Conservation (phyloP, 176 grass and related monocot species). For the Typha latifolia region DNA sequence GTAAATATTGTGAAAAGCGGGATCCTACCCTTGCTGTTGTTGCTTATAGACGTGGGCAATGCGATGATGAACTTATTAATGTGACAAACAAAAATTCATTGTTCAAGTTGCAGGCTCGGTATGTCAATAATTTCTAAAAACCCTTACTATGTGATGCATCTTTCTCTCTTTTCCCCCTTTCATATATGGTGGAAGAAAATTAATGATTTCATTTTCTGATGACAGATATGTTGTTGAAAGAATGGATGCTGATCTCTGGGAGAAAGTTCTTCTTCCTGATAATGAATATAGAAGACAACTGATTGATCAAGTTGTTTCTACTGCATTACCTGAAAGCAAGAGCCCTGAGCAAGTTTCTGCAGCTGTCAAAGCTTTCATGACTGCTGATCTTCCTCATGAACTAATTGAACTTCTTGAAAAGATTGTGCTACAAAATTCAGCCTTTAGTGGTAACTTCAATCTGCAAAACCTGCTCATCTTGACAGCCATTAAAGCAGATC, state of each 20-base stretch:
- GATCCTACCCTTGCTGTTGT: slow-evolving; percentile 96
- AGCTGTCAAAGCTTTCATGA: slow-evolving; percentile 99
- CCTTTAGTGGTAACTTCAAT: slow-evolving; percentile 93
- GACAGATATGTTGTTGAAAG: slow-evolving; percentile 90
- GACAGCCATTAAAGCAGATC: slow-evolving; percentile 86
- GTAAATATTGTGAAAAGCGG: slow-evolving; percentile 95
- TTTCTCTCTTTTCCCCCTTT: neutral
- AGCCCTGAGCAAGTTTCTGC: slow-evolving; percentile 98
- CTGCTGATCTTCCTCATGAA: slow-evolving; percentile 92
- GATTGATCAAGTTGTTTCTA: slow-evolving; percentile 98
- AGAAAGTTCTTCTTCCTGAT: slow-evolving; percentile 89
- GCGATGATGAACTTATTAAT: slow-evolving; percentile 83
- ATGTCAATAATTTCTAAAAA: slow-evolving; percentile 20
- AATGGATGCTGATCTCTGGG: slow-evolving; percentile 93
- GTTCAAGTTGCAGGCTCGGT: slow-evolving; percentile 96
- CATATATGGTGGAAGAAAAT: neutral
- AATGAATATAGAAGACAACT: slow-evolving; percentile 98
- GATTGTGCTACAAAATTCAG: slow-evolving; percentile 97
- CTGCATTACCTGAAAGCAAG: slow-evolving; percentile 90
- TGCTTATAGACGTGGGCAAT: slow-evolving; percentile 87
- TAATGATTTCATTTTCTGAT: slow-evolving; percentile 21
- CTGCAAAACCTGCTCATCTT: slow-evolving; percentile 95
- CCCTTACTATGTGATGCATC: neutral
- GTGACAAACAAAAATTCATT: slow-evolving; percentile 94
- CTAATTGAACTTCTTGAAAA: slow-evolving; percentile 97